Conservation (phyloP, 768 basidiomycete species). For the Russula abietina region DNA sequence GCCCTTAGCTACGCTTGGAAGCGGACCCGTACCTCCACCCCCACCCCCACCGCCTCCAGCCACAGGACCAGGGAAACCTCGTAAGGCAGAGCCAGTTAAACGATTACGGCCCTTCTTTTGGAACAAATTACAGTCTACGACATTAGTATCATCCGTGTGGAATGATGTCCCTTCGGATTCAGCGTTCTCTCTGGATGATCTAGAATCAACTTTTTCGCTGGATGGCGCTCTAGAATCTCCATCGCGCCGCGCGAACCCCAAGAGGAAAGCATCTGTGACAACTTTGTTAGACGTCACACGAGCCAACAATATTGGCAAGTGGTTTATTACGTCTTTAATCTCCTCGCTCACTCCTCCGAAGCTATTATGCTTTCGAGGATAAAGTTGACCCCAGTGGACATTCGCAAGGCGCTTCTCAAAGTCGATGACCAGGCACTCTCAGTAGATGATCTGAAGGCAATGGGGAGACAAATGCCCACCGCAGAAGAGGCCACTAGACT, state of each 20-base stretch:
- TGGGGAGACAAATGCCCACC: constrained; percentile 72
- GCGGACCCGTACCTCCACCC: background rate
- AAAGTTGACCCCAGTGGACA: constrained; percentile 55
- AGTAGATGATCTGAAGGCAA: constrained; percentile 69
- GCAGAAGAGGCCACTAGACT: constrained; percentile 74
- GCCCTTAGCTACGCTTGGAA: background rate
- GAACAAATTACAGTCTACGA: constrained; percentile 60
- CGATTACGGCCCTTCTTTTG: constrained; percentile 85
- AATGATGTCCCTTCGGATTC: constrained; percentile 42
- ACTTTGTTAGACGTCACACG: constrained; percentile 75
- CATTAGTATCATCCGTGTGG: constrained; percentile 60
- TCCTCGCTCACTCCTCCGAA: constrained; percentile 29
- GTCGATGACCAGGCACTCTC: constrained; percentile 63
- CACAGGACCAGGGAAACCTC: constrained; percentile 30
- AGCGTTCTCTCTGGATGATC: constrained; percentile 56
- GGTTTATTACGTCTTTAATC: background rate
- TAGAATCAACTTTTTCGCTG: constrained; percentile 68
- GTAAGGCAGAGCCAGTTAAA: constrained; percentile 43
- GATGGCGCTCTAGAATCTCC: constrained; percentile 41
- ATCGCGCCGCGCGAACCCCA: constrained; percentile 37
- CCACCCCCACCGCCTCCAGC: constrained; percentile 23
- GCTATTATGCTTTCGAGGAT: constrained; percentile 83
- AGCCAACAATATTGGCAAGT: constrained; percentile 76
- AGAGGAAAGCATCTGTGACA: constrained; percentile 55
- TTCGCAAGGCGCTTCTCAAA: constrained; percentile 65